These are phyloP conservation scores for Lodderomyces elongisporus DNA, from an alignment of 1,139 yeast genomes.

Conservation along the genomic window DNA sequence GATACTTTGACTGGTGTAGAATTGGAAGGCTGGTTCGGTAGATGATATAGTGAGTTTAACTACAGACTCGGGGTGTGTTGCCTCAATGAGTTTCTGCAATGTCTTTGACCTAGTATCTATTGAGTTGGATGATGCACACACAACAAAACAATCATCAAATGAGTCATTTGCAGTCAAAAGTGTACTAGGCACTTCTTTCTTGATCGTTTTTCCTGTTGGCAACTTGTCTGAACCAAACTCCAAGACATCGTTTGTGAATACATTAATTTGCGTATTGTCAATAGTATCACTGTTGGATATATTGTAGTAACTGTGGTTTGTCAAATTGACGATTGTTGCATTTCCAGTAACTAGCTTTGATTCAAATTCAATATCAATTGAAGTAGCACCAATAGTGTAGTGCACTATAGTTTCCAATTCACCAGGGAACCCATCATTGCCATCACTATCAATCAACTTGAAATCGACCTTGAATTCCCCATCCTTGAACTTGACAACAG, in stretches of 20 bases:
- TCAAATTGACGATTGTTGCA: conserved; percentile 52
- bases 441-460: conserved; percentile 38
- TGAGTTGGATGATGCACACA: conserved; percentile 22
- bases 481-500: conserved; percentile 35
- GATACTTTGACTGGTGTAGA: conserved; percentile 58
- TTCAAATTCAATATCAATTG: conserved; percentile 44
- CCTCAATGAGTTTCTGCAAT: conserved; percentile 37
- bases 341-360: conserved; percentile 35
- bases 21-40: conserved; percentile 67
- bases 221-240: conserved; percentile 34
- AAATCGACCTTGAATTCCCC: conserved; percentile 36
- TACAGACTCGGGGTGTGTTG: conserved; percentile 44
- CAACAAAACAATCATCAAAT: conserved; percentile 52
- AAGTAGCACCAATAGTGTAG: conserved; percentile 31
- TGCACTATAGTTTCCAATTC: conserved; percentile 39
- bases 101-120: conserved; percentile 41
- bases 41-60: conserved; percentile 42
- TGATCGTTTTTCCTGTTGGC: conserved; percentile 49
- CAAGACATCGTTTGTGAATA: conserved; percentile 27
- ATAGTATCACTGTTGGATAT: conserved; percentile 24
- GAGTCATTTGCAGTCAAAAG: conserved; percentile 14
- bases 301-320: conserved; percentile 64
- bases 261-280: conserved; percentile 31
- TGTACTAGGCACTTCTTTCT: not conserved
- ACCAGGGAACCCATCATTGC: conserved; percentile 54